Percentiles rank a stretch among this genome's conserved stretches.
These are phyloP conservation scores for Calycina herbarum DNA, from an alignment of 2,329 filamentous ascomycete species.

Conservation along the genomic window DNA sequence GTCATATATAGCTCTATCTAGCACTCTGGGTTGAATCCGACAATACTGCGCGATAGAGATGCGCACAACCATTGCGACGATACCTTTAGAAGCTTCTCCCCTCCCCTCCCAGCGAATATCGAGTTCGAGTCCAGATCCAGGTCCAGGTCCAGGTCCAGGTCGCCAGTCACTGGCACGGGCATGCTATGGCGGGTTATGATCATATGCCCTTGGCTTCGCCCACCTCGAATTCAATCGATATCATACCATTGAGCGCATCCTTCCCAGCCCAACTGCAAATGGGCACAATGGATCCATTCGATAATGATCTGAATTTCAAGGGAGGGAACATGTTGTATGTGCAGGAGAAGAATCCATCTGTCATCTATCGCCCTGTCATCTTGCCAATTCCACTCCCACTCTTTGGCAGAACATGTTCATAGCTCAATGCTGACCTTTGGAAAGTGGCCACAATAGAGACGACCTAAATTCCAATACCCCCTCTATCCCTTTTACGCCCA, in stretches of 20 bases:
- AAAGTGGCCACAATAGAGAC: conserved; percentile 40
- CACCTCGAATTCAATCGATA: conserved; percentile 23
- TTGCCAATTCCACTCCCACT: background rate
- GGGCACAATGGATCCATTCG: conserved; percentile 33
- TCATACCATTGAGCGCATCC: conserved; percentile 29
- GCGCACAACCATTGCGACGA: conserved; percentile 18
- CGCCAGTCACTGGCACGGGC: background rate
- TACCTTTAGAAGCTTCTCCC: conserved; percentile 21
- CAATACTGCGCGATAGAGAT: conserved; percentile 18
- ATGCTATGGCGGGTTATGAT: conserved; percentile 24
- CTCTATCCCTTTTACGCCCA: conserved; percentile 54
- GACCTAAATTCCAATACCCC: conserved; percentile 41
- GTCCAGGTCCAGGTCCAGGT: background rate
- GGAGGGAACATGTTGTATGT: conserved; percentile 33
- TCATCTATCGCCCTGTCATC: background rate
- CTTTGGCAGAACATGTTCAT: background rate
- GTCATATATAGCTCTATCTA: background rate
- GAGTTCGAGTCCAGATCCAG: background rate
- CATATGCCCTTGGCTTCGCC: conserved; percentile 19
- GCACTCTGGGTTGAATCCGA: background rate
- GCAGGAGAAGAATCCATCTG: background rate
- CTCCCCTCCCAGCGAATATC: conserved; percentile 15
- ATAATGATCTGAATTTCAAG: conserved; percentile 33
- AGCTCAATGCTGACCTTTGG: background rate
- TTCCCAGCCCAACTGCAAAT: conserved; percentile 21